Percentiles rank a stretch among this genome's conserved stretches.
Evolutionary conservation across 331 rosid species (phyloP).

Genomic region (Prunus yedoensis): DNA sequence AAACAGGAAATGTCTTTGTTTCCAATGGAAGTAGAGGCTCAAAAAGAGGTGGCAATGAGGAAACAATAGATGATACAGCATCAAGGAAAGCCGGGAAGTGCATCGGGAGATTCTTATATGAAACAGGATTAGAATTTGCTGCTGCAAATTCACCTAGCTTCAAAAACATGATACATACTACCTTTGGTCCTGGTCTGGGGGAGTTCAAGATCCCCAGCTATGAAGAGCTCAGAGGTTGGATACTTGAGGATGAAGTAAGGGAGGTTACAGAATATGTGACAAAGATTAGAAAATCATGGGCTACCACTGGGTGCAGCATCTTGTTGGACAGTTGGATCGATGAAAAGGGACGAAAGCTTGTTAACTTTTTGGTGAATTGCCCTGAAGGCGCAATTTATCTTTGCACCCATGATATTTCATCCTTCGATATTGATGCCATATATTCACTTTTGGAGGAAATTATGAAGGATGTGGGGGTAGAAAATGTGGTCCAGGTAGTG

Average conservation of each 20-base stretch:
- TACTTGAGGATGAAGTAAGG: slow-evolving; percentile 26
- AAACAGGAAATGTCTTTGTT: background rate
- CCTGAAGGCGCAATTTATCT: slow-evolving; percentile 29
- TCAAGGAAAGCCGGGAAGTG: background rate
- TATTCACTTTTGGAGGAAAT: slow-evolving; percentile 11
- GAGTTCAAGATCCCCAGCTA: slow-evolving; percentile 17
- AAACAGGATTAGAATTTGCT: slow-evolving; percentile 27
- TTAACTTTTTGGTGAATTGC: slow-evolving; percentile 29
- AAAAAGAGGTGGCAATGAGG: slow-evolving; percentile 4
- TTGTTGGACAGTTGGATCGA: slow-evolving; percentile 31
- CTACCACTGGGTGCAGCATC: slow-evolving; percentile 28
- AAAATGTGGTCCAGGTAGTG: slow-evolving; percentile 27
- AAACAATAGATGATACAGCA: background rate
- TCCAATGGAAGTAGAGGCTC: background rate
- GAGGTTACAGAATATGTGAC: slow-evolving; percentile 25
- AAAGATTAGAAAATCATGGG: slow-evolving; percentile 29
- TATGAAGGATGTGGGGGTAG: slow-evolving; percentile 19
- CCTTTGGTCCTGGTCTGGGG: slow-evolving; percentile 10
- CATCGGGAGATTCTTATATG: slow-evolving; percentile 34
- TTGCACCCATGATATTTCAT: slow-evolving; percentile 20
- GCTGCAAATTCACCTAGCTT: slow-evolving; percentile 13
- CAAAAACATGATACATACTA: slow-evolving; percentile 12
- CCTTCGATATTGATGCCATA: background rate
- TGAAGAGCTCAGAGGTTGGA: slow-evolving; percentile 29
- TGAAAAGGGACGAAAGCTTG: slow-evolving; percentile 22